Conservation (phyloP, 2,329 filamentous ascomycete species). For the Lasiodiplodia theobromae region DNA sequence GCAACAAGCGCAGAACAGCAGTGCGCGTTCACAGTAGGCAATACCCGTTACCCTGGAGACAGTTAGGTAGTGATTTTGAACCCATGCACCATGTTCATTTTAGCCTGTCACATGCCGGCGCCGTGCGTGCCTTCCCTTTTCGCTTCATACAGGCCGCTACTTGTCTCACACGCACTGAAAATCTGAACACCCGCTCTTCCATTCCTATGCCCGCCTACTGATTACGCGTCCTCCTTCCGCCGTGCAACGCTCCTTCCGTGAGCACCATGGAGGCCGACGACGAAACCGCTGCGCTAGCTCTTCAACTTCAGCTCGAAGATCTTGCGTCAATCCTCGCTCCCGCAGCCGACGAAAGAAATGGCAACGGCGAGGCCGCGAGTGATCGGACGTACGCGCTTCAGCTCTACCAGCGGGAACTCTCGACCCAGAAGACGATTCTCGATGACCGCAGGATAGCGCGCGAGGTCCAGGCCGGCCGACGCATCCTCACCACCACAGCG, state of each 20-base stretch:
- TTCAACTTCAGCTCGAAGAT: neutral
- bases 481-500: too few relatives aligned
- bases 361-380: neutral
- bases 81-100: neutral
- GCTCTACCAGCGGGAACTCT: too few relatives aligned
- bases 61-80: neutral
- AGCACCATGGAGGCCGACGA: neutral
- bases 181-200: neutral
- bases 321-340: neutral
- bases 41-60: neutral
- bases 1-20: neutral
- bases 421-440: too few relatives aligned
- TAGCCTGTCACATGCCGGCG: too few relatives aligned
- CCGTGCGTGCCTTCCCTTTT: too few relatives aligned
- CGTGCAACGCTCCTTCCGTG: neutral
- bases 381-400: neutral
- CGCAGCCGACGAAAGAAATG: neutral
- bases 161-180: too few relatives aligned
- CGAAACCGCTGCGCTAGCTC: neutral
- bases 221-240: rapidly evolving
- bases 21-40: neutral
- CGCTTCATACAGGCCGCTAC: too few relatives aligned
- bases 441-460: too few relatives aligned
- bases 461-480: too few relatives aligned
- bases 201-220: neutral